Base-by-base conservation (phyloP, 768 basidiomycete species). In the Boletus patriciae region DNA sequence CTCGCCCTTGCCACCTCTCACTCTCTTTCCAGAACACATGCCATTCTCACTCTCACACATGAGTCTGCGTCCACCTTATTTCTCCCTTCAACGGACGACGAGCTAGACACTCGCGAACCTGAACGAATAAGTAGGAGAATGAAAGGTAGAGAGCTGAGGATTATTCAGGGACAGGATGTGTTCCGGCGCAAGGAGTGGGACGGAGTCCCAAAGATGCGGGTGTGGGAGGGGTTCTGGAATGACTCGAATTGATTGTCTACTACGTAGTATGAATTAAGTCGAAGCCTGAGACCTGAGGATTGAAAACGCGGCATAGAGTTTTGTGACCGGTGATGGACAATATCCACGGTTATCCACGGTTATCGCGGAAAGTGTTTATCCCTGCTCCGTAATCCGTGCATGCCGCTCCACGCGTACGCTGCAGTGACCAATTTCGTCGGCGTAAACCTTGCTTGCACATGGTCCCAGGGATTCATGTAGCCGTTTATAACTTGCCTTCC, bases 131-230 rank as follows among this genome's bases (percentile, higher is more conserved):
- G 82, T 3, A 78, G 78, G 58, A 78, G 94, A 50, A 93, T 96
- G 90, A 81, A 87, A 38, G 87, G 86, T 25, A 78, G 95, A 54
- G 96, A 99, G 71, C 74, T 99, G 54, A 82, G 88, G 53, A 77
- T 98, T 23, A 76, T 99, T 2, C 89, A 91, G 63, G 86, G 86
- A 11, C 86, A 90, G 64, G 81, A 83, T 58, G 75, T 91, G 29
- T 82, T 92, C 46, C 76, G 85, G 33, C 80, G 67, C 25, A 72
- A 69, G 10, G 68, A 67, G 11, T 74, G 70, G 40, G 67, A 76
- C 7, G 69, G 72, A 6, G 70, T 70, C 3, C 55, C 60, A 7
- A 62, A 52, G 33, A 70, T 78, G 71, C 56, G 53, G 31, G 41
- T 61, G 13, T 78, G 75, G 75, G 62, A 63, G 6, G 65, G 51